These are phyloP conservation scores for Tylopilus felleus DNA, from an alignment of 768 basidiomycete genomes.

Conservation along the genomic window DNA sequence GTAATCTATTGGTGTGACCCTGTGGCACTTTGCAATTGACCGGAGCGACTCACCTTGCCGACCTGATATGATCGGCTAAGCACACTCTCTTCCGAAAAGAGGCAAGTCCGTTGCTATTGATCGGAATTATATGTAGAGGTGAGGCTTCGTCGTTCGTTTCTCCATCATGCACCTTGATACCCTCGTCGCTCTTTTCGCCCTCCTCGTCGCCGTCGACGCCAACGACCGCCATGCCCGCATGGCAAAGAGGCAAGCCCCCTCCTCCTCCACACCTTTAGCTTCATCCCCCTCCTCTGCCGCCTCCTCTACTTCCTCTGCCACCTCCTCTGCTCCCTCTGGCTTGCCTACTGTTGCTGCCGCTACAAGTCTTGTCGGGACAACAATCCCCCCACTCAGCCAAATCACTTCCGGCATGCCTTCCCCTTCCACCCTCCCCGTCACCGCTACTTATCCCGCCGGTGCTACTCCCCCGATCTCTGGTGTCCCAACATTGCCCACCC, in stretches of 20 bases:
- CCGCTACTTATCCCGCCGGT: constrained; percentile 56
- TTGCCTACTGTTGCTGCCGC: constrained; percentile 18
- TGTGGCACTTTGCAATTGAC: too few species aligned
- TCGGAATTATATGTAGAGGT: too few species aligned
- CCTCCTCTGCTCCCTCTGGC: constrained; percentile 5
- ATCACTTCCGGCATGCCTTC: constrained; percentile 66
- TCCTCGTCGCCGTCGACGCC: constrained; percentile 39
- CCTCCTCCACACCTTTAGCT: constrained; percentile 3
- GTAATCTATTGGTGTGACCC: too few species aligned
- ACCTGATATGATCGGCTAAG: too few species aligned
- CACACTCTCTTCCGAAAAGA: too few species aligned
- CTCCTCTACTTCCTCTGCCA: background rate
- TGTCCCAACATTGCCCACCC: constrained; percentile 61
- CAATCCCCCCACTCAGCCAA: constrained; percentile 53
- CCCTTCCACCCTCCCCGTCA: constrained; percentile 44
- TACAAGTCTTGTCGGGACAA: constrained; percentile 36
- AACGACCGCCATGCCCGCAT: constrained; percentile 37
- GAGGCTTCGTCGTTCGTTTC: background rate
- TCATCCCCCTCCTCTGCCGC: constrained; percentile 7
- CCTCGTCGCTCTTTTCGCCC: constrained; percentile 44
- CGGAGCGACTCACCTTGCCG: too few species aligned
- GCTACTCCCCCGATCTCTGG: constrained; percentile 60
- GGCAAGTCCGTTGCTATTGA: too few species aligned
- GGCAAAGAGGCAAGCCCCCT: constrained; percentile 36
- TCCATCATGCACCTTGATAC: constrained; percentile 43